Base-by-base conservation (phyloP, 2,329 filamentous ascomycete genomes). In the Chrysoporthe cubensis region DNA sequence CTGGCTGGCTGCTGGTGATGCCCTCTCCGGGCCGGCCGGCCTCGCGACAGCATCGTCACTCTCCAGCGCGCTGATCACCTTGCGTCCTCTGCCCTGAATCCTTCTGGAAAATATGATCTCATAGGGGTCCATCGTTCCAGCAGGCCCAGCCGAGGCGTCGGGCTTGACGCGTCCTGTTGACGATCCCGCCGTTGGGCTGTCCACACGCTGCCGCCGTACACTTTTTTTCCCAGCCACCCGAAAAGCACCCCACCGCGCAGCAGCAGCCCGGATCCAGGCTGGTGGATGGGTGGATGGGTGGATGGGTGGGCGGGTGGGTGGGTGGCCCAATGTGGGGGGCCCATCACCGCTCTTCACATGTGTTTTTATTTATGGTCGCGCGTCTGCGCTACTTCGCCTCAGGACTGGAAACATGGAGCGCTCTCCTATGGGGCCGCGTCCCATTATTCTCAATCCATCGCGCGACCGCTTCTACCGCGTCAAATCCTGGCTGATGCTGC, bases 401-500 rank as follows among this genome's bases (percentile, higher is more conserved):
- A 40, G 34, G 32, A 16, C 16, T 32, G 13, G 52, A 14, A 56
- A 37, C 26, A n/a, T 18, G 4, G 18, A 9, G 14, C 16, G 0
- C 18, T 40, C 54, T 40, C 54, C 16, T 54, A 54, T 57, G 54
- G 54, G 40, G 11, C 54, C 7, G 16, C 34, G 54, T 40, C 54
- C 32, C 34, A 40, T 40, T 18, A n/a, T 8, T 40, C n/a, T n/a
- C 11, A 40, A 34, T 21, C 32, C 54, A 37, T 40, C 7, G 40
- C 40, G 34, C n/a, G 32, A 40, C 57, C 57, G 57, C 57, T 44
- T 60, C 57, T 43, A 60, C 37, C 57, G 57, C 57, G 57, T 44
- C 57, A 60, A 60, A 60, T 60, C 57, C n/a, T 26, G 57, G 37
- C 42, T 60, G 57, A 26, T 43, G 37, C 57, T n/a, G 57, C 18